Base-by-base conservation (phyloP, 148 eudicot species). In the Talinum fruticosum region DNA sequence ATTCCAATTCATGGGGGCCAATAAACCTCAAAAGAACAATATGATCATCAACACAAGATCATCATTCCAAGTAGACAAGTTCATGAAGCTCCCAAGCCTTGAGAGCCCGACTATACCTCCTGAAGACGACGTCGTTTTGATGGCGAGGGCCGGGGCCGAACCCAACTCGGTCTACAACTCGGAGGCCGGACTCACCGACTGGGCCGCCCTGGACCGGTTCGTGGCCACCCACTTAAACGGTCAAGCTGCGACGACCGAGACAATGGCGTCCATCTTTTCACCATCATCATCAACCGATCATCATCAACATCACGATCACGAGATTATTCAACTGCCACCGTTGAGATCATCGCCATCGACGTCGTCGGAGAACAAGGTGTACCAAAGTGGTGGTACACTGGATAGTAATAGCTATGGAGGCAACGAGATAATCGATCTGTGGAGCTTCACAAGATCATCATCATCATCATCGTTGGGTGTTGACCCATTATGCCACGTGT, bases 401-500 rank as follows among this genome's bases (percentile, higher is more conserved):
- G 85, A 82, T 36, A 61, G 69, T 18, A 76, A 68, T 33, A 73
- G 57, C 65, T 28, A 41, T 51, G 71, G 76, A 79, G 34, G 41
- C 57, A 54, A 67, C 29, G 83, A 80, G 32, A 83, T 41, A 12
- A 41, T 76, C 14, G 77, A 81, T 77, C 72, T 84, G 10, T 84
- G 86, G 86, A 84, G 84, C 61, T 81, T 84, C 77, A 66, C 86
- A n/a, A 78, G 69, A 66, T 35, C 74, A 71, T 68, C 82, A 34
- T 75, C 76, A 29, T 61, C 79, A 65, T 57, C 80, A 45, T 61
- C 78, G 8, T 69, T 75, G 37, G 38, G 69, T 2, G 54, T 79
- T 76, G 87, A 84, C 78, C 82, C 82, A 36, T 75, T 84, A 29
- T 84, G 84, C 84, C 84, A 81, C 80, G 86, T 83, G 82, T 75